Conservation (phyloP, 2,329 filamentous ascomycete genomes). For the Leptographium lundbergii region DNA sequence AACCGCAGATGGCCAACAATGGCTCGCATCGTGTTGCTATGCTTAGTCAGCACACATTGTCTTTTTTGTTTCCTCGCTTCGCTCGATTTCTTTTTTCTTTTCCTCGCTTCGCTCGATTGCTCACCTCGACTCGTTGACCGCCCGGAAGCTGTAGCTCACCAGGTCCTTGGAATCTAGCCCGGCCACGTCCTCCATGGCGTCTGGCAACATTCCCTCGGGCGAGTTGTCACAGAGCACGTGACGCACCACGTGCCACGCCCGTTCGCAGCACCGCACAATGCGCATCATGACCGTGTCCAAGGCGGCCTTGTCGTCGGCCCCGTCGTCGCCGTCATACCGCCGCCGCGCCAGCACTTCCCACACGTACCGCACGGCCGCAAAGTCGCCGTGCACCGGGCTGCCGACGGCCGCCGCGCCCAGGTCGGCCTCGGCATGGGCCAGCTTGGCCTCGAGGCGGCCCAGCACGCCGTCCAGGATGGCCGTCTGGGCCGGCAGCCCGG, state of each 20-base stretch:
- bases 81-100: no score
- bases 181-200: constrained; percentile 59
- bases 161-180: constrained; percentile 76
- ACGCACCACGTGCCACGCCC: constrained; percentile 67
- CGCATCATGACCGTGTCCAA: constrained; percentile 35
- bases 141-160: constrained; percentile 88
- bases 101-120: constrained; percentile 5
- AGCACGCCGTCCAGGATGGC: constrained; percentile 46
- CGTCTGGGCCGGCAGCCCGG: constrained; percentile 26
- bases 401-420: constrained; percentile 54
- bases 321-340: constrained; percentile 19
- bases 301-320: constrained; percentile 21
- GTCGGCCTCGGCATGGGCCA: constrained; percentile 49
- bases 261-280: constrained; percentile 46
- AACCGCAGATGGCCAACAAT: constrained; percentile 43
- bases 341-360: constrained; percentile 37
- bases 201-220: constrained; percentile 73
- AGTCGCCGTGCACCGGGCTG: constrained; percentile 56
- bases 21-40: constrained; percentile 57
- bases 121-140: constrained; percentile 86
- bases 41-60: no score
- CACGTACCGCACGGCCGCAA: constrained; percentile 51
- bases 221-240: constrained; percentile 84
- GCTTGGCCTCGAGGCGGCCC: constrained; percentile 48
- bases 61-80: no score